Evolutionary conservation across 306 rosid species (phyloP).

Genomic region (Vicia villosa): DNA sequence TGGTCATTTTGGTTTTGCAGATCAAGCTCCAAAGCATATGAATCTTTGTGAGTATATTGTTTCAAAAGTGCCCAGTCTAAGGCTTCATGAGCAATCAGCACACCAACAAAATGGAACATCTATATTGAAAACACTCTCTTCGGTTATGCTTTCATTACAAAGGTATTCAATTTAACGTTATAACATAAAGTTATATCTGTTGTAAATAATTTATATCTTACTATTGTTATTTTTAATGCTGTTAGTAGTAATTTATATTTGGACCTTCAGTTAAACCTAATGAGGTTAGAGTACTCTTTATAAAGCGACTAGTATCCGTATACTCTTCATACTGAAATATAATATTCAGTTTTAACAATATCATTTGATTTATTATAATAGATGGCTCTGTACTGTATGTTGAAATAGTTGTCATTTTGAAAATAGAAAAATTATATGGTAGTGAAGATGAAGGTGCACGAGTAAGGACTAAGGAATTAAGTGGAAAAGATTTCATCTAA

Average conservation of each 20-base stretch:
- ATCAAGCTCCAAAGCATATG: slow-evolving; percentile 63
- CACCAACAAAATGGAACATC: slow-evolving; percentile 58
- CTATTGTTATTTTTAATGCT: too few species aligned
- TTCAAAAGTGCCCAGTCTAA: slow-evolving; percentile 70
- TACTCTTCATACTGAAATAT: too few species aligned
- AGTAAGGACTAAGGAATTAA: not conserved
- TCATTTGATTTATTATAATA: slow-evolving; percentile 14
- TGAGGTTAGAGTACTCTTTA: too few species aligned
- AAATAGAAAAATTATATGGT: not conserved
- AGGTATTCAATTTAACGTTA: slow-evolving; percentile 52
- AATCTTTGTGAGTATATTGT: slow-evolving; percentile 67
- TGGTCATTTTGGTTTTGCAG: slow-evolving; percentile 58
- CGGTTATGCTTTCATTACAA: slow-evolving; percentile 76
- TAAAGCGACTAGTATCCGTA: too few species aligned
- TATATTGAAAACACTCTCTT: slow-evolving; percentile 62
- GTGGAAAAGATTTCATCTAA: too few species aligned
- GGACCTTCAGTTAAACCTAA: too few species aligned
- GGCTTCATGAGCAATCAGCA: slow-evolving; percentile 46
- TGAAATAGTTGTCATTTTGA: too few species aligned
- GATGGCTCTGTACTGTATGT: not conserved
- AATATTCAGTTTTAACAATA: not conserved
- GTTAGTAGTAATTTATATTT: too few species aligned
- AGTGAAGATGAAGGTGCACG: not conserved
- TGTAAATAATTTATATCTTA: too few species aligned
- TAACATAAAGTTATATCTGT: too few species aligned